These are phyloP conservation scores for Tulasnella sp. DNA, from an alignment of 768 basidiomycete species.

Conservation along the genomic window DNA sequence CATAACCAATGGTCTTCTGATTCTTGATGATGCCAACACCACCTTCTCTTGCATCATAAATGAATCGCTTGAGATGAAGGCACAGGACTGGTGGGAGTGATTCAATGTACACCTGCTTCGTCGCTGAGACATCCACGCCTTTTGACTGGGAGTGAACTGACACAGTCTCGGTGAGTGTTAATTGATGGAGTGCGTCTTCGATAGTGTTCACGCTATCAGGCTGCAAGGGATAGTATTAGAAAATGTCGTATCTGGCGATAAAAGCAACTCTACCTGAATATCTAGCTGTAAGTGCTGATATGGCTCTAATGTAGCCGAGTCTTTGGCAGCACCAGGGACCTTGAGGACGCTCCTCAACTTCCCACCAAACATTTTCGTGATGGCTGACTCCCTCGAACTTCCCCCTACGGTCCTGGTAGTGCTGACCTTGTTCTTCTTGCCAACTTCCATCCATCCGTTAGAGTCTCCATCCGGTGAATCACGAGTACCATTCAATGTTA, in stretches of 20 bases:
- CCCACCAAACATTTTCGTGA: constrained; percentile 87
- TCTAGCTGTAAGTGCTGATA: constrained; percentile 83
- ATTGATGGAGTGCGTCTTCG: constrained; percentile 65
- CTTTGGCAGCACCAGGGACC: constrained; percentile 64
- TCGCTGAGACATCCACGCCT: constrained; percentile 55
- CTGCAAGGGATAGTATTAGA: constrained; percentile 27
- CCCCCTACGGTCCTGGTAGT: constrained; percentile 69
- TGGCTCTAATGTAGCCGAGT: constrained; percentile 80
- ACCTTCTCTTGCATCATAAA: constrained; percentile 54
- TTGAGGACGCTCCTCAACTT: constrained; percentile 76
- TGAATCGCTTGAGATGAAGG: constrained; percentile 82
- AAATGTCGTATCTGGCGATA: neutral
- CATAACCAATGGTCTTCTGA: constrained; percentile 66
- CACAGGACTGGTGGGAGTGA: constrained; percentile 71
- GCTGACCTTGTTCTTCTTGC: constrained; percentile 68
- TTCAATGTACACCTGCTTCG: constrained; percentile 62
- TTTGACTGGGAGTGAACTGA: constrained; percentile 50
- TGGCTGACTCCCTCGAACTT: constrained; percentile 71
- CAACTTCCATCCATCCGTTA: constrained; percentile 91
- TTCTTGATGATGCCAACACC: constrained; percentile 71
- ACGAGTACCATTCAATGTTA: neutral
- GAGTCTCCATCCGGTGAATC: constrained; percentile 27
- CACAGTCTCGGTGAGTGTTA: constrained; percentile 69
- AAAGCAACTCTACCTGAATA: constrained; percentile 48
- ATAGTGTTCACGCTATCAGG: constrained; percentile 63